Evolutionary conservation across 805 yeast species (phyloP).

Genomic region (Nematodospora valgi): DNA sequence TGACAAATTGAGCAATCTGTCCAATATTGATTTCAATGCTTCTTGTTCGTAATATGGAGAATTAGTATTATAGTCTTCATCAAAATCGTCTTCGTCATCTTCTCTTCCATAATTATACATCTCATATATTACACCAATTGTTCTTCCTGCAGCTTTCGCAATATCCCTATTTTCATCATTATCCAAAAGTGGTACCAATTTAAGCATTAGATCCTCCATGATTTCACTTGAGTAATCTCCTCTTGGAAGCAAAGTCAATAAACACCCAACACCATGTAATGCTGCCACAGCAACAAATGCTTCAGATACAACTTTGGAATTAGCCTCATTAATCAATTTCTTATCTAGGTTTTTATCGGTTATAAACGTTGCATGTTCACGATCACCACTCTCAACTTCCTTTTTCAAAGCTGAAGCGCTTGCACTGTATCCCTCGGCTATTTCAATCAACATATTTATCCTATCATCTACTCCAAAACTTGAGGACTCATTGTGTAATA

Average conservation of each 20-base stretch:
- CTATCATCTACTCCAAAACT: conserved; percentile 48
- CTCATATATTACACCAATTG: conserved; percentile 57
- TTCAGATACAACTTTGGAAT: conserved; percentile 27
- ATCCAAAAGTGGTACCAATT: conserved; percentile 41
- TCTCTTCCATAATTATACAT: conserved; percentile 37
- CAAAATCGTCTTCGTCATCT: conserved; percentile 30
- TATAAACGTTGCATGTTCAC: conserved; percentile 40
- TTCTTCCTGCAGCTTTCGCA: conserved; percentile 52
- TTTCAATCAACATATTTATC: conserved; percentile 40
- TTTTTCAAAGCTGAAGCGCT: conserved; percentile 27
- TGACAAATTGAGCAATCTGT: conserved; percentile 46
- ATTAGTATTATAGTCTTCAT: conserved; percentile 41
- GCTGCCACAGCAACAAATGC: conserved; percentile 39
- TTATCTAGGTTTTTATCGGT: conserved; percentile 34
- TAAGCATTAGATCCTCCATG: conserved; percentile 32
- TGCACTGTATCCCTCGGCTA: conserved; percentile 37
- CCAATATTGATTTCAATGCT: conserved; percentile 38
- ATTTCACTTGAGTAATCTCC: conserved; percentile 42
- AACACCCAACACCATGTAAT: conserved; percentile 44
- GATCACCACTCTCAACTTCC: conserved; percentile 37
- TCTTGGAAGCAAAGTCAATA: conserved; percentile 42
- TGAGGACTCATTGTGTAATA: conserved; percentile 47
- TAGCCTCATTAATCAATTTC: conserved; percentile 31
- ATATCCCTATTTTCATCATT: conserved; percentile 42
- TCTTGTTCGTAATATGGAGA: conserved; percentile 55